phyloP scores from a whole-genome alignment of 768 basidiomycete genomes.

The Kwoniella heveanensis region DNA sequence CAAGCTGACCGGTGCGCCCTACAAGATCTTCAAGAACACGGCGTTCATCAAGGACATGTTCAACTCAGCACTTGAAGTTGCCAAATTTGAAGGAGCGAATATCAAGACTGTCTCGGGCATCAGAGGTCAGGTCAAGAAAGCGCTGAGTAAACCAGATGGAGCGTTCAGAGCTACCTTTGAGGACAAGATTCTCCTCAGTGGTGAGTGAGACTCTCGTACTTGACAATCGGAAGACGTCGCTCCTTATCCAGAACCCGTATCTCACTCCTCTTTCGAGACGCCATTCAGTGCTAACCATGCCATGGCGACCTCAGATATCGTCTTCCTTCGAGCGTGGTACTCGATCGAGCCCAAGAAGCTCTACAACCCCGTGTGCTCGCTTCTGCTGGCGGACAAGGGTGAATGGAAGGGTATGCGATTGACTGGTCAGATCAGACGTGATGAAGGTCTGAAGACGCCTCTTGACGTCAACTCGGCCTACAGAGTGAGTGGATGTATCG shows the following conservation, averaged over 20 bases:
- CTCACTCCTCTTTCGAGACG: too few species aligned
- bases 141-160: constrained; percentile 89
- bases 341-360: constrained; percentile 90
- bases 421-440: constrained; percentile 87
- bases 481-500: constrained; percentile 66
- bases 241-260: too few species aligned
- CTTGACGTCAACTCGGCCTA: constrained; percentile 81
- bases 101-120: constrained; percentile 93
- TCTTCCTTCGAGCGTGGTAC: constrained; percentile 97
- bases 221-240: neutral
- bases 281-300: neutral
- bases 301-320: constrained; percentile 66
- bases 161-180: constrained; percentile 96
- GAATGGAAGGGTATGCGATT: constrained; percentile 92
- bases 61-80: constrained; percentile 84
- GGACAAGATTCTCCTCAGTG: constrained; percentile 94
- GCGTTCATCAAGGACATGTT: constrained; percentile 99
- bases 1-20: constrained; percentile 91
- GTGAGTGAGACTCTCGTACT: constrained; percentile 60
- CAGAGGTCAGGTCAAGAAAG: constrained; percentile 95
- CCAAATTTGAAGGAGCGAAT: constrained; percentile 98
- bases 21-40: constrained; percentile 99
- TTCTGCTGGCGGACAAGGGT: constrained; percentile 79
- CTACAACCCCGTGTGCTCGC: constrained; percentile 93
- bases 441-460: constrained; percentile 80